These are phyloP conservation scores for Clavariopsis aquatica DNA, from an alignment of 495 filamentous ascomycete species.

Conservation along the genomic window DNA sequence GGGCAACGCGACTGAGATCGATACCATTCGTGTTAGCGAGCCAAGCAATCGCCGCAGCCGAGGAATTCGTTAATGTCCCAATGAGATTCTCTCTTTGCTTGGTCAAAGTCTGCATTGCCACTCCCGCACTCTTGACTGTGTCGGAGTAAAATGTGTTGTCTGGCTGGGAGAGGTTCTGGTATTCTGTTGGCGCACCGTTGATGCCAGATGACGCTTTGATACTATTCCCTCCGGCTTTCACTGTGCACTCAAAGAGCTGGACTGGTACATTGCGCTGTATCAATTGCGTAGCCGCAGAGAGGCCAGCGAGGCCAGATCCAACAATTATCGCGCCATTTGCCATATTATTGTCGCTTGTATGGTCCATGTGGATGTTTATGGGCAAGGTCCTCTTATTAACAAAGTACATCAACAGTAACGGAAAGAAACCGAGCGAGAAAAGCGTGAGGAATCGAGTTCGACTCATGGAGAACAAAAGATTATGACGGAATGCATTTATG, in stretches of 20 bases:
- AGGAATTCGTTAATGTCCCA: constrained; percentile 45
- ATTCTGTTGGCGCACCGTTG: constrained; percentile 58
- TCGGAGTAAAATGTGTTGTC: constrained; percentile 55
- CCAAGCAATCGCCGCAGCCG: constrained; percentile 53
- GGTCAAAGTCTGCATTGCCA: constrained; percentile 11
- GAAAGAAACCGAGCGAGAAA: constrained; percentile 4
- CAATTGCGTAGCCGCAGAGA: constrained; percentile 53
- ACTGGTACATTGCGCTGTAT: constrained; percentile 51
- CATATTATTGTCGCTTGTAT: background rate
- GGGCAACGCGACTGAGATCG: constrained; percentile 56
- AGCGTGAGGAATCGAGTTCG: constrained; percentile 16
- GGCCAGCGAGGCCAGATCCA: constrained; percentile 56
- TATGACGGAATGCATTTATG: background rate
- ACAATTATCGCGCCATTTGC: constrained; percentile 49
- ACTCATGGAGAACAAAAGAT: constrained; percentile 9
- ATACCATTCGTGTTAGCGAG: constrained; percentile 54
- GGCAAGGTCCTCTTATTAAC: constrained; percentile 9
- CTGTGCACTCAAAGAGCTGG: constrained; percentile 54
- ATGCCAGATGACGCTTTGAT: constrained; percentile 66
- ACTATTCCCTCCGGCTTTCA: constrained; percentile 62
- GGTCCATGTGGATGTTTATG: background rate
- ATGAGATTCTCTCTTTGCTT: constrained; percentile 52
- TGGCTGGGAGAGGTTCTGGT: constrained; percentile 46
- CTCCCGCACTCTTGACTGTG: constrained; percentile 53
- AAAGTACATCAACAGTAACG: constrained; percentile 5